Evolutionary conservation across 2,329 filamentous ascomycete genomes (phyloP).

Genomic region (Hymenoscyphus salicellus): DNA sequence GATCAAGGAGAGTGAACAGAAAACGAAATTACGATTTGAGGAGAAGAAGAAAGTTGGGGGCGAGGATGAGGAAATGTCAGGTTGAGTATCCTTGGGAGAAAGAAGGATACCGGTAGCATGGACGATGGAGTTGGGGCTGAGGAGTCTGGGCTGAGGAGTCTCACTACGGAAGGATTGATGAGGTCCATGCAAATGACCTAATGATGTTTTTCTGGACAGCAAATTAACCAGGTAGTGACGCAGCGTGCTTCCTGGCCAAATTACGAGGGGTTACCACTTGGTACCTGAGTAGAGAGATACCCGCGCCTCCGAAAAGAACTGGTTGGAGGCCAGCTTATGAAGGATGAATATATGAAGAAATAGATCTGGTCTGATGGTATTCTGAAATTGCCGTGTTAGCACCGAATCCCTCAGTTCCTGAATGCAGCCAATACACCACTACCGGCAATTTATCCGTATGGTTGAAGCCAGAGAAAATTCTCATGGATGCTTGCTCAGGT

Average conservation of each 20-base stretch:
- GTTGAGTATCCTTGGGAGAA: conserved; percentile 19
- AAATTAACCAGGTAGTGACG: conserved; percentile 15
- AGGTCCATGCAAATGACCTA: conserved; percentile 17
- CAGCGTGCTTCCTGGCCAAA: conserved; percentile 3
- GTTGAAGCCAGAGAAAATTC: too few relatives aligned
- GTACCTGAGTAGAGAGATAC: not conserved
- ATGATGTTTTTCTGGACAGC: conserved; percentile 12
- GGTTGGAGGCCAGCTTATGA: not conserved
- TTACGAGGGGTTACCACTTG: not conserved
- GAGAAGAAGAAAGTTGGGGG: conserved; percentile 32
- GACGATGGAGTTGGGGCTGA: not conserved
- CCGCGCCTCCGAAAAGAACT: too few relatives aligned
- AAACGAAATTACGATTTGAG: conserved; percentile 44
- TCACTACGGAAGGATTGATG: not conserved
- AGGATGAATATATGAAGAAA: not conserved
- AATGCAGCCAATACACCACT: too few relatives aligned
- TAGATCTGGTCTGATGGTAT: not conserved
- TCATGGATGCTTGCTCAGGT: not conserved
- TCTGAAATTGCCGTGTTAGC: not conserved
- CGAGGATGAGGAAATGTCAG: conserved; percentile 35
- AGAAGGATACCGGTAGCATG: not conserved
- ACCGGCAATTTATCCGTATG: too few relatives aligned
- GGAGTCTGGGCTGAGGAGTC: not conserved
- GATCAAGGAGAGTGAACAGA: conserved; percentile 65
- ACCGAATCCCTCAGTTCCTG: too few relatives aligned